Evolutionary conservation across 495 filamentous ascomycete genomes (phyloP).

Genomic region (Cryomyces minteri): DNA sequence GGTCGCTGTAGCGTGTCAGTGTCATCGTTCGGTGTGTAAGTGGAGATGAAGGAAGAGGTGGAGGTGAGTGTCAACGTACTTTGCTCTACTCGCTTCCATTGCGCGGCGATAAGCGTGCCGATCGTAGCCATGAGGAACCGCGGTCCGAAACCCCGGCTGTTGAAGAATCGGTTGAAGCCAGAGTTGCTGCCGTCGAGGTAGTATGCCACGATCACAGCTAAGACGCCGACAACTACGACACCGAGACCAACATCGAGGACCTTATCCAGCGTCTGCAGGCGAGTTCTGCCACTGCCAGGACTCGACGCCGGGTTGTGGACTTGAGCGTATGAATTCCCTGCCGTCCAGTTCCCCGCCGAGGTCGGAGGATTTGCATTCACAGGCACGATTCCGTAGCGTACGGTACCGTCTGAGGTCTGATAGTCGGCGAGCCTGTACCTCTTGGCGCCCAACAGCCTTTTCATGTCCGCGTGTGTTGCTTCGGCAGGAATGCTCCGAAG

Average conservation of each 20-base stretch:
- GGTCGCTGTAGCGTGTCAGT: not conserved
- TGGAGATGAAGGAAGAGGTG: not conserved
- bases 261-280: too few relatives aligned
- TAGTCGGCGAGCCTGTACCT: too few relatives aligned
- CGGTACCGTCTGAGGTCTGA: too few relatives aligned
- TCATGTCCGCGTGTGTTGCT: too few relatives aligned
- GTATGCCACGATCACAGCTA: slow-evolving; percentile 25
- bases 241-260: slow-evolving; percentile 11
- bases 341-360: not conserved
- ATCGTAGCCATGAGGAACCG: slow-evolving; percentile 25
- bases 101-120: slow-evolving; percentile 24
- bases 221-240: slow-evolving; percentile 18
- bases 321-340: too few relatives aligned
- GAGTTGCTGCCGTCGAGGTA: slow-evolving; percentile 16
- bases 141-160: slow-evolving; percentile 23
- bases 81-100: slow-evolving; percentile 23
- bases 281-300: too few relatives aligned
- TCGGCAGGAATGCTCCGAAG: too few relatives aligned
- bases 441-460: too few relatives aligned
- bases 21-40: slow-evolving; percentile 2
- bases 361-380: not conserved
- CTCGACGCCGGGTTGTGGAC: too few relatives aligned
- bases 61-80: slow-evolving; percentile 3
- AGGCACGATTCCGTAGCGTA: too few relatives aligned
- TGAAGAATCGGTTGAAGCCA: slow-evolving; percentile 28